Evolutionary conservation across 371 early-diverging fungal genomes (phyloP), one percentile per base, ranked within the genome.

Genomic region (Dentiscutata heterogama): DNA sequence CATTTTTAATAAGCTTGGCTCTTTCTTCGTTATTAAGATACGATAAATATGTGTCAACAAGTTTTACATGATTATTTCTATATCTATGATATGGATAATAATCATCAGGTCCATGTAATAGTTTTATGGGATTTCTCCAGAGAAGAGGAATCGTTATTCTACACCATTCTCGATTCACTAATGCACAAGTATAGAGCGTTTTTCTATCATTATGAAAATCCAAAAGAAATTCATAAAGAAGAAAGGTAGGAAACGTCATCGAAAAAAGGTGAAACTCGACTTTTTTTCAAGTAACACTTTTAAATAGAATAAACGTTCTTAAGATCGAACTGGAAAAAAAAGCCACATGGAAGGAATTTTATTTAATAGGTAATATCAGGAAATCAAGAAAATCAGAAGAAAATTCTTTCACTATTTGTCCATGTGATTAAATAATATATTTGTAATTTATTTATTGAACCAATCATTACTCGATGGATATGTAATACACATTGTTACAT

Each of bases 81-180:
- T 67, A 35, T 58, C 22, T 58, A 58, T 58, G 58, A 58, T 58
- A 58, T n/a, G 58, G 58, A 58, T 58, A 58, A 58, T 58, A 58
- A 58, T 58, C 58, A 67, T 35, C 67, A 67, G 35, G 31, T 67
- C 35, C 35, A 67, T 67, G 67, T 31, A 29, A 39, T 31, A 35
- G 5, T 67, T 67, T 20, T 14, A 67, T 35, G 42, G 76, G 76
- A 31, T 75, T 75, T 61, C 14, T 56, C 76, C 76, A 75, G 5
- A 75, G 22, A 18, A 58, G 29, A 29, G 76, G 76, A 56, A 61
- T 75, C 10, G 56, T 42, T 11, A 61, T 42, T 22, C 6, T 25
- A 58, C 60, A 58, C 76, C 76, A 75, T 58, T 29, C 60, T 75
- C 60, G 22, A 54, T 54, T 75, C 18, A 75, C 76, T 31, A 56